Percentiles rank a stretch among this genome's conserved stretches.
These are phyloP conservation scores for Erythrophleum fordii DNA, from an alignment of 306 rosid genomes.

Conservation along the genomic window DNA sequence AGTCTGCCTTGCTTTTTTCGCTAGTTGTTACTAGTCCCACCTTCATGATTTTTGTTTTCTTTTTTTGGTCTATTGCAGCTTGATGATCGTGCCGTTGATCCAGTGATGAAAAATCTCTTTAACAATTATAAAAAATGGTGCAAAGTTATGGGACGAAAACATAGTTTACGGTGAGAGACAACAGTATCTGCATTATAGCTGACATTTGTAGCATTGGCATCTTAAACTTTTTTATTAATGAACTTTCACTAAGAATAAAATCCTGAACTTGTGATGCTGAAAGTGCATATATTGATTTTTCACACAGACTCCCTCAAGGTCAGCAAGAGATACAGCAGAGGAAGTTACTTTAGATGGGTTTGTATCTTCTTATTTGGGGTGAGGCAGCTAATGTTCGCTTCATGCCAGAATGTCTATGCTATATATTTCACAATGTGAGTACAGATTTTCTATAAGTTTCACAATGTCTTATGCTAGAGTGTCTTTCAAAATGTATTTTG, in stretches of 20 bases:
- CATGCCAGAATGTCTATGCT: slow-evolving; percentile 96
- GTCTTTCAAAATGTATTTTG: slow-evolving; percentile 23
- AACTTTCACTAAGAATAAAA: slow-evolving; percentile 19
- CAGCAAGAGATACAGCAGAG: slow-evolving; percentile 86
- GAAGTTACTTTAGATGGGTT: slow-evolving; percentile 92
- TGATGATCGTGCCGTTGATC: slow-evolving; percentile 93
- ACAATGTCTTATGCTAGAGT: slow-evolving; percentile 26
- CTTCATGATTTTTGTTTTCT: slow-evolving; percentile 9
- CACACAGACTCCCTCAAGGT: slow-evolving; percentile 87
- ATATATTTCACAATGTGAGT: slow-evolving; percentile 92
- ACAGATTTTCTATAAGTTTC: slow-evolving; percentile 29
- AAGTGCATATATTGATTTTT: slow-evolving; percentile 36
- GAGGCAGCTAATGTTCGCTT: slow-evolving; percentile 92
- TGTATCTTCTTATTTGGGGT: slow-evolving; percentile 96
- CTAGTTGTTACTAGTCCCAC: slow-evolving; percentile 21
- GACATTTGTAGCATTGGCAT: neutral
- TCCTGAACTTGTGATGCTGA: slow-evolving; percentile 15
- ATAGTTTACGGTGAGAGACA: slow-evolving; percentile 78
- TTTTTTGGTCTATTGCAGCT: slow-evolving; percentile 61
- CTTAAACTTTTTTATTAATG: neutral
- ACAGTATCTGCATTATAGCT: slow-evolving; percentile 14
- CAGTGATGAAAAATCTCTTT: slow-evolving; percentile 71
- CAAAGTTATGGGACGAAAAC: slow-evolving; percentile 86
- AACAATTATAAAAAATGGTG: slow-evolving; percentile 93
- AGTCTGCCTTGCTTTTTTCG: slow-evolving; percentile 38